Percentiles rank a stretch among this genome's conserved stretches.
Conservation (phyloP, 495 filamentous ascomycete genomes). For the Coniosporium apollinis region DNA sequence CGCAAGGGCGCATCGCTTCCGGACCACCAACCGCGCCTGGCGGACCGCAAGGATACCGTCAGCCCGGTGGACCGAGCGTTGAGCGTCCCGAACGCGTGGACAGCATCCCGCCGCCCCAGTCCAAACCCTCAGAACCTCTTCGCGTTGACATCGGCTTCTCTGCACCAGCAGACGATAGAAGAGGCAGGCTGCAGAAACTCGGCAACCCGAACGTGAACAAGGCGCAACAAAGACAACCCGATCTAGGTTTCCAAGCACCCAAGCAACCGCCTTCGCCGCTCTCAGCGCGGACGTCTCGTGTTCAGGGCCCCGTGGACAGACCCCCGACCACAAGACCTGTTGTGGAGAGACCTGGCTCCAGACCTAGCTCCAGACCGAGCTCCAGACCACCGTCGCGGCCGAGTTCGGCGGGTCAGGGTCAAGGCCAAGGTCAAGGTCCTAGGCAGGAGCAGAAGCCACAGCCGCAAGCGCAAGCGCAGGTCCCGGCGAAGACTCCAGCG, state of each 20-base stretch:
- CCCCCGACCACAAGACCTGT: no score
- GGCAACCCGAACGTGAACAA: background rate
- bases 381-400: conserved; percentile 2
- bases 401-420: background rate
- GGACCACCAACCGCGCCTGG: no score
- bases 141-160: conserved; percentile 19
- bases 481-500: conserved; percentile 2
- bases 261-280: no score
- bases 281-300: no score
- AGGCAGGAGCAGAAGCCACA: no score
- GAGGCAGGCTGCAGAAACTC: background rate
- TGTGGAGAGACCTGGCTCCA: no score
- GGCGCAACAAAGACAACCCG: background rate
- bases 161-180: conserved; percentile 10
- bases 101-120: conserved; percentile 5
- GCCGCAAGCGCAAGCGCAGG: no score
- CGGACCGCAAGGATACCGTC: conserved; percentile 11
- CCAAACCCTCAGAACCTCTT: conserved; percentile 4
- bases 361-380: conserved; percentile 1
- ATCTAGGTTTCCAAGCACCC: background rate
- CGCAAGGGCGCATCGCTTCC: conserved; percentile 4
- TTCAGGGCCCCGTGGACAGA: no score
- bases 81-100: conserved; percentile 10
- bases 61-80: conserved; percentile 12
- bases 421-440: no score